These are phyloP conservation scores for Cutaneotrichosporon cyanovorans DNA, from an alignment of 1,284 basidiomycete species.

Conservation along the genomic window DNA sequence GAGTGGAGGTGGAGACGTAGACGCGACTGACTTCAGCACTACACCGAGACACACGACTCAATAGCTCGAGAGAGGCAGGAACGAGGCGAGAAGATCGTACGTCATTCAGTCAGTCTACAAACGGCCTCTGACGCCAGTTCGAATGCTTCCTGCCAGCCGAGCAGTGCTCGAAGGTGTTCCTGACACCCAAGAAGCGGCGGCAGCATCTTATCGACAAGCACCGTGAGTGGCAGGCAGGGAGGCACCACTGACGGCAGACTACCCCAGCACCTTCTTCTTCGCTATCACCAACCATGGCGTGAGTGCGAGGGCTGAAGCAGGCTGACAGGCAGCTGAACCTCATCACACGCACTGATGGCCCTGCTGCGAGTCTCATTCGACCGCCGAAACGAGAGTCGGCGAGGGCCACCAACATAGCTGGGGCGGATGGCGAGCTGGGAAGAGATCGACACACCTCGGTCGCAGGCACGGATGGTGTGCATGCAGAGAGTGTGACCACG, in stretches of 20 bases:
- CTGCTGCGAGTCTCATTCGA: conserved; percentile 32
- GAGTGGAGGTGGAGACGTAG: conserved; percentile 38
- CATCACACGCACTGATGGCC: conserved; percentile 32
- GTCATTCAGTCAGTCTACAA: conserved; percentile 39
- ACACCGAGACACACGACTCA: conserved; percentile 79
- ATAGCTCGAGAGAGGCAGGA: conserved; percentile 64
- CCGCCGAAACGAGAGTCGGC: conserved; percentile 18
- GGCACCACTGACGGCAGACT: conserved; percentile 41
- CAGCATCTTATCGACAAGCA: conserved; percentile 75
- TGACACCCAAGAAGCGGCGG: conserved; percentile 66
- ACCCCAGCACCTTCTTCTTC: conserved; percentile 81
- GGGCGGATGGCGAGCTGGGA: too few species aligned
- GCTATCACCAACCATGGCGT: conserved; percentile 80
- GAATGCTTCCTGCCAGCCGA: conserved; percentile 59
- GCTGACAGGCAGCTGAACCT: conserved; percentile 28
- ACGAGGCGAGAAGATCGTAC: conserved; percentile 77
- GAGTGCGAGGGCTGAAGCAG: background rate
- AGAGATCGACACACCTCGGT: too few species aligned
- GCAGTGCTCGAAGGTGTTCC: conserved; percentile 59
- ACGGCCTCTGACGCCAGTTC: conserved; percentile 59
- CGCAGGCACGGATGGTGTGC: too few species aligned
- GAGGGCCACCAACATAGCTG: background rate
- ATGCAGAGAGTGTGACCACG: too few species aligned
- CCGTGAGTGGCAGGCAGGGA: conserved; percentile 30
- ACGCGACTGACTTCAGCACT: conserved; percentile 53